phyloP scores from a whole-genome alignment of 2,329 filamentous ascomycete species.

The Xylariaceae sp. region DNA sequence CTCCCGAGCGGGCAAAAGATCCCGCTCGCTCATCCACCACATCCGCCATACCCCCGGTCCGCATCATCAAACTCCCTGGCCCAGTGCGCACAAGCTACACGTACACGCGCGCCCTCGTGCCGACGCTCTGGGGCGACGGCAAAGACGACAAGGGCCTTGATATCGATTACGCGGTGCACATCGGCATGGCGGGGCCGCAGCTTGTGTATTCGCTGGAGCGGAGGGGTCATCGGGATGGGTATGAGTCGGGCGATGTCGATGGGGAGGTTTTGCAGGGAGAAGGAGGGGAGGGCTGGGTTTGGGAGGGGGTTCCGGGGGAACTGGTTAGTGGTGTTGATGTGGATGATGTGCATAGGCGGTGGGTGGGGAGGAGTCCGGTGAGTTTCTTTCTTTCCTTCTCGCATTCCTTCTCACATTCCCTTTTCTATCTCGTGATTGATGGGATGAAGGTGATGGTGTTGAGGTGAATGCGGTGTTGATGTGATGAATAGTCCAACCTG shows the following conservation, averaged over 20 bases:
- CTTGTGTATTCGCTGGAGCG: constrained; percentile 66
- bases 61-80: constrained; percentile 58
- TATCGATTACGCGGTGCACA: constrained; percentile 64
- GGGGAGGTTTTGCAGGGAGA: constrained; percentile 52
- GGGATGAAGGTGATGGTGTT: no score
- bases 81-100: constrained; percentile 69
- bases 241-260: constrained; percentile 66
- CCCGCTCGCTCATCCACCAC: constrained; percentile 31
- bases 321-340: constrained; percentile 54
- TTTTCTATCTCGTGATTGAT: neutral
- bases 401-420: neutral
- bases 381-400: constrained; percentile 19
- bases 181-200: constrained; percentile 68
- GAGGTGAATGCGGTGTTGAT: no score
- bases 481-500: constrained; percentile 26
- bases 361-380: constrained; percentile 49
- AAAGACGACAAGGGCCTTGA: constrained; percentile 41
- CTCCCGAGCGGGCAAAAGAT: constrained; percentile 43
- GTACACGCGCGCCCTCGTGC: constrained; percentile 57
- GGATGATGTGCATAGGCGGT: constrained; percentile 51
- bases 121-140: constrained; percentile 52
- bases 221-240: constrained; percentile 65
- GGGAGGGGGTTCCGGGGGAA: constrained; percentile 50
- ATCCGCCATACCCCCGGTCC: constrained; percentile 43
- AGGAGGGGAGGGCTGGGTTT: constrained; percentile 45